Conservation (phyloP, 169 alveolate genomes). For the Cyclospora cayetanensis region DNA sequence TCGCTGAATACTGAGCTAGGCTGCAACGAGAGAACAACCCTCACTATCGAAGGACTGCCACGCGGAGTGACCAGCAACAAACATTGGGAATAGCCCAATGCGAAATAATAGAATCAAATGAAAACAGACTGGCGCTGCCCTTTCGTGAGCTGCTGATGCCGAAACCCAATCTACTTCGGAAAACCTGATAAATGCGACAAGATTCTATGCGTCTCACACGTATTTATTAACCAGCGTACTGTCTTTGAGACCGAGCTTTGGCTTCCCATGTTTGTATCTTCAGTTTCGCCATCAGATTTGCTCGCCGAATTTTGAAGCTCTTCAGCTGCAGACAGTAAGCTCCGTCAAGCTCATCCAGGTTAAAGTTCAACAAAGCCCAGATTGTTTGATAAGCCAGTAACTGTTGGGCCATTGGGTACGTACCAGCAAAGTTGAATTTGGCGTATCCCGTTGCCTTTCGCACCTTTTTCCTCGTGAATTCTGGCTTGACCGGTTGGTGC, state of each 20-base stretch:
- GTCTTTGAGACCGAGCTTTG: conserved; percentile 47
- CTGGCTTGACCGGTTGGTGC: conserved; percentile 67
- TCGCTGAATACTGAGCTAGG: conserved; percentile 42
- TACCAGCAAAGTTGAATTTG: conserved; percentile 56
- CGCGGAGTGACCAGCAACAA: too few species aligned
- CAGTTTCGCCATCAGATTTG: conserved; percentile 57
- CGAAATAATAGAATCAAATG: too few species aligned
- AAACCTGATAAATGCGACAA: too few species aligned
- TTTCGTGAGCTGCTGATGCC: too few species aligned
- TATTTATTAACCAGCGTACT: too few species aligned
- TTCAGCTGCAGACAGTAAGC: neutral
- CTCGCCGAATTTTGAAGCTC: conserved; percentile 24
- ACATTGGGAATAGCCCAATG: too few species aligned
- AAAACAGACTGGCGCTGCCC: too few species aligned
- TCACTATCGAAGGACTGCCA: too few species aligned
- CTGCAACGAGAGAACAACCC: neutral
- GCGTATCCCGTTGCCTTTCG: conserved; percentile 71
- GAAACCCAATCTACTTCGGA: too few species aligned
- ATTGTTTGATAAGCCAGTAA: too few species aligned
- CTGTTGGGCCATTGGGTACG: too few species aligned
- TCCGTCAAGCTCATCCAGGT: neutral
- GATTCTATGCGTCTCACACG: too few species aligned
- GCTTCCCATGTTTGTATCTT: conserved; percentile 33
- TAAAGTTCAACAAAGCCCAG: neutral
- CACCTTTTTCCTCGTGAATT: conserved; percentile 67